Base-by-base conservation (phyloP, 345 rosid species). In the Aethionema arabicum region DNA sequence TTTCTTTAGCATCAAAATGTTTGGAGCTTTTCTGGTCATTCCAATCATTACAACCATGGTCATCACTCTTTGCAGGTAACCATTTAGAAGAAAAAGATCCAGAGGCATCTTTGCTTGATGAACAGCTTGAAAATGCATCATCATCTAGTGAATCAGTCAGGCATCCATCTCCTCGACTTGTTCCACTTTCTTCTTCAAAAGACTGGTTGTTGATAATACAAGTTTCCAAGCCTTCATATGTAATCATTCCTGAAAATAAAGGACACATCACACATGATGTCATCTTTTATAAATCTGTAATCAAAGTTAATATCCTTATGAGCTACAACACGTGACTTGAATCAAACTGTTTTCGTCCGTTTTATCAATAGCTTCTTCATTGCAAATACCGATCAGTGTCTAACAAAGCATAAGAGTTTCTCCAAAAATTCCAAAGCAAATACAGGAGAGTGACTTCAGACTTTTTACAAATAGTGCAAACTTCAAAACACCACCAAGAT, bases 41-140 rank as follows among this genome's bases (percentile, higher is more conserved):
- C 89, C 86, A 80, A 82, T 76, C 90, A 65, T 83, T 85, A 6
- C 57, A 77, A 42, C 75, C 75, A 12, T 60, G 81, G 27, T 73
- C 90, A 9, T 77, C 88, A 60, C 61, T 78, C 79, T 84, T 89
- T 48, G 15, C 47, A 11, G 74, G 36, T 66, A 85, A 46, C 95
- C 95, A 89, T 65, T 93, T 87, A 0, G 97, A 93, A 63, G 95
- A 81, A 56, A 90, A 79, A 16, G 99, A 93, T 48, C 97, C 90
- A 36, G 64, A 87, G 56, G 73, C 91, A 55, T 92, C 97, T 75
- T 85, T 93, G 77, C 96, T 90, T n/a, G 99, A 92, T 43, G 95
- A 90, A 75, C 93, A 87, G 80, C 90, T 89, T 12, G 95, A 83
- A 32, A 77, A 84, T 13, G 72, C 72, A 68, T 82, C 95, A 56